Evolutionary conservation across 2,329 filamentous ascomycete species (phyloP).

Genomic region (Mycogone perniciosa): DNA sequence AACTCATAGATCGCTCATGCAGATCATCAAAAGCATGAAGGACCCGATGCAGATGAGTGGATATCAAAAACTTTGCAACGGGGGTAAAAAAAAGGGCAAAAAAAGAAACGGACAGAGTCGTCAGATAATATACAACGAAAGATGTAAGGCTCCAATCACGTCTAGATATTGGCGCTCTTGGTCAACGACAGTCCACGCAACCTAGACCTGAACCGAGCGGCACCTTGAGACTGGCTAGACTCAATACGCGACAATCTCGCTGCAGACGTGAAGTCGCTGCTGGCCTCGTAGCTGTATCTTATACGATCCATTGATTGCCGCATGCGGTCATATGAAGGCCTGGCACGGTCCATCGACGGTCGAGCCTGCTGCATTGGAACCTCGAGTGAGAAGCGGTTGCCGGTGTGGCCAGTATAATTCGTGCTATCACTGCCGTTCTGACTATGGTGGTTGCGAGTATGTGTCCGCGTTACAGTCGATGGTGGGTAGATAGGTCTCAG

Average conservation of each 20-base stretch:
- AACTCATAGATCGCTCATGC: constrained; percentile 44
- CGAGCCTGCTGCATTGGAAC: constrained; percentile 30
- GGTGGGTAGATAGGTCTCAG: constrained; percentile 89
- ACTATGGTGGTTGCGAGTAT: constrained; percentile 67
- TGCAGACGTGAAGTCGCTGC: constrained; percentile 85
- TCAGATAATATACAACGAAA: constrained; percentile 25
- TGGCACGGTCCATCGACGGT: constrained; percentile 59
- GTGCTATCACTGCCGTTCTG: constrained; percentile 93
- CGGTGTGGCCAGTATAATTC: constrained; percentile 72
- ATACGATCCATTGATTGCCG: constrained; percentile 81
- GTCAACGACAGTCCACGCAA: constrained; percentile 38
- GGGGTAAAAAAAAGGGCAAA: neutral
- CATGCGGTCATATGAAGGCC: constrained; percentile 84
- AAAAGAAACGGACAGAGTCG: constrained; percentile 13
- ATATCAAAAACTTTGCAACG: constrained; percentile 21
- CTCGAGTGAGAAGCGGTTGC: constrained; percentile 51
- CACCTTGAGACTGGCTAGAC: constrained; percentile 51
- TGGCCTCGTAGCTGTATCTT: constrained; percentile 77
- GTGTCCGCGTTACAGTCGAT: constrained; percentile 72
- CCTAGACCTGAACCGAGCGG: constrained; percentile 28
- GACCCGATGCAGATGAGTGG: constrained; percentile 22
- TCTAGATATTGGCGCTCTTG: constrained; percentile 35
- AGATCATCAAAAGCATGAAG: constrained; percentile 38
- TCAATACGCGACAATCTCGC: constrained; percentile 80
- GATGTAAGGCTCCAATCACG: constrained; percentile 10